Evolutionary conservation across 1,284 basidiomycete species (phyloP).

Genomic region (Fomitiporia mediterranea): DNA sequence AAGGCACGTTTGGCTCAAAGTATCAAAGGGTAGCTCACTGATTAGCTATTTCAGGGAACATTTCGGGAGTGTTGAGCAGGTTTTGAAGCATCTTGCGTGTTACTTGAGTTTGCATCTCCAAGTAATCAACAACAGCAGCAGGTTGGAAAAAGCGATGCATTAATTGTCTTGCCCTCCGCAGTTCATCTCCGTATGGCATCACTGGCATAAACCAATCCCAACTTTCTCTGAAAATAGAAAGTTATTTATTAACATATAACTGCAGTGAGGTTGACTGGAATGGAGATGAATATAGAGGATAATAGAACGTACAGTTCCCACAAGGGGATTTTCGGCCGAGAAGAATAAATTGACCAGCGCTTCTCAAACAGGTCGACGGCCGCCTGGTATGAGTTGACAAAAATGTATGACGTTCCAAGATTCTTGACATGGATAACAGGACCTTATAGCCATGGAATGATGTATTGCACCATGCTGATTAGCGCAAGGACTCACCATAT

Average conservation of each 20-base stretch:
- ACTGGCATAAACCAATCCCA: conserved; percentile 8
- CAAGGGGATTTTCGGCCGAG: conserved; percentile 8
- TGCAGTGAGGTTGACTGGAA: not conserved
- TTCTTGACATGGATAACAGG: conserved; percentile 8
- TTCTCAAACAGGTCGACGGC: conserved; percentile 16
- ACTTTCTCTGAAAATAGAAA: not conserved
- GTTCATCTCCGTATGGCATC: conserved; percentile 12
- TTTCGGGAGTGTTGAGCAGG: not conserved
- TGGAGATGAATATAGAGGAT: not conserved
- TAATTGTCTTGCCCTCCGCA: conserved; percentile 3
- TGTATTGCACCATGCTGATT: not conserved
- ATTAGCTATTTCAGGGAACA: conserved; percentile 5
- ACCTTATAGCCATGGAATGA: not conserved
- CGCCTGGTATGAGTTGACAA: conserved; percentile 15
- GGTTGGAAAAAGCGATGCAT: conserved; percentile 10
- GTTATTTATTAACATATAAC: not conserved
- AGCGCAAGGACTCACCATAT: conserved; percentile 19
- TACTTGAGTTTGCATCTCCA: not conserved
- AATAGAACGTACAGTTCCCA: conserved; percentile 9
- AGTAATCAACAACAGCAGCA: conserved; percentile 3
- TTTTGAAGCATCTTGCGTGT: conserved; percentile 3
- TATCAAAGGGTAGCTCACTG: not conserved
- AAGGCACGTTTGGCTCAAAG: not conserved
- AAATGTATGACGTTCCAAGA: conserved; percentile 7
- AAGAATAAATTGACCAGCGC: conserved; percentile 10